A percentile compares a stretch with the other conserved stretches of the same genome.
phyloP scores from a whole-genome alignment of 768 basidiomycete species.

The Xerocomellus chrysenteron region DNA sequence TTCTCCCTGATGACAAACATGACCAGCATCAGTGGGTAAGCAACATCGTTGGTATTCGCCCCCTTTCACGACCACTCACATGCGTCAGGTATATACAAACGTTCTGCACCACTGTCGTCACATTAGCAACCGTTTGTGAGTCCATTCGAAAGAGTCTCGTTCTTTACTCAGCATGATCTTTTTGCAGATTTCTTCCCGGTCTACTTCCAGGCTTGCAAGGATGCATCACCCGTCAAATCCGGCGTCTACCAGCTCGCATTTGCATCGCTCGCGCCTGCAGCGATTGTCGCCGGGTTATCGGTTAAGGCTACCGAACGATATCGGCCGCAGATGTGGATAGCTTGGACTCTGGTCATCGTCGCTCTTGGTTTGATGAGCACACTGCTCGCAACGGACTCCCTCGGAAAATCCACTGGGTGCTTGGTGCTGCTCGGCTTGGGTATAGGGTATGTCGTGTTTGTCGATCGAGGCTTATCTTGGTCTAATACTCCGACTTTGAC shows the following conservation, averaged over 20 bases:
- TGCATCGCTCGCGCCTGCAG: conserved; percentile 29
- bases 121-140: background rate
- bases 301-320: conserved; percentile 32
- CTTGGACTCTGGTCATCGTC: conserved; percentile 22
- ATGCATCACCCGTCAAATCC: conserved; percentile 32
- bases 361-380: conserved; percentile 37
- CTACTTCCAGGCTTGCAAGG: conserved; percentile 17
- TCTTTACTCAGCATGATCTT: background rate
- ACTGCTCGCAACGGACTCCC: conserved; percentile 22
- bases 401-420: background rate
- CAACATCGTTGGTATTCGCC: no score
- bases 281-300: conserved; percentile 31
- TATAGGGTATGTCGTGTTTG: background rate
- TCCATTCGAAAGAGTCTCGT: background rate
- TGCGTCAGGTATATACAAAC: no score
- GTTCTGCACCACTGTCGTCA: no score
- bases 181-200: conserved; percentile 38
- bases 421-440: background rate
- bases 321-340: conserved; percentile 19
- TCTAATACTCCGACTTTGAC: background rate
- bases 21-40: no score
- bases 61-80: no score
- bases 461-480: background rate
- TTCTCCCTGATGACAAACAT: no score
- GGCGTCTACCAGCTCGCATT: conserved; percentile 20